Evolutionary conservation across 2,329 filamentous ascomycete genomes (phyloP).

Genomic region (Teratosphaeria gauchensis): DNA sequence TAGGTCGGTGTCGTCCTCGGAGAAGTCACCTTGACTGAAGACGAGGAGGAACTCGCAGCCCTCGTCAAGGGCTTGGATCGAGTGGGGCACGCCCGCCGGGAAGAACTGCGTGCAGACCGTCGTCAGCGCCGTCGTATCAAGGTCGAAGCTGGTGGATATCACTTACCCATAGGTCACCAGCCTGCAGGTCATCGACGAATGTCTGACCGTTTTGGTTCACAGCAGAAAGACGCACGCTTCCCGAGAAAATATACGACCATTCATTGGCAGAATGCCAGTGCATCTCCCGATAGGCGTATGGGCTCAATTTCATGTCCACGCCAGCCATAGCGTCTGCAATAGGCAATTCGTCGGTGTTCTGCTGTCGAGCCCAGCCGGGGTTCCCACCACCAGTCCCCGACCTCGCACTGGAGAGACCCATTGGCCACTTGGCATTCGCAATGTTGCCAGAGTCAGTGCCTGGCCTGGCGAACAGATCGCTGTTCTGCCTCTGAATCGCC

Average conservation of each 20-base stretch:
- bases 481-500: constrained; percentile 30
- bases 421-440: constrained; percentile 31
- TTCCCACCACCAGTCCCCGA: constrained; percentile 44
- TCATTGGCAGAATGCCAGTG: constrained; percentile 27
- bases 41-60: constrained; percentile 52
- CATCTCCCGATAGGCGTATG: constrained; percentile 25
- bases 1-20: constrained; percentile 51
- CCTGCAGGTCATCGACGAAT: not conserved
- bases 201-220: not conserved
- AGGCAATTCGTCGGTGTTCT: constrained; percentile 49
- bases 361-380: constrained; percentile 63
- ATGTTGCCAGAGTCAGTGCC: constrained; percentile 30
- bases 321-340: constrained; percentile 27
- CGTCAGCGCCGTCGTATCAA: too few relatives aligned
- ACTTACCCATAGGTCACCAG: constrained; percentile 3
- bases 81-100: constrained; percentile 18
- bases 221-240: constrained; percentile 13
- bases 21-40: constrained; percentile 50
- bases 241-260: constrained; percentile 24
- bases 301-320: constrained; percentile 31
- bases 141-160: not conserved
- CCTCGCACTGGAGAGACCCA: not conserved
- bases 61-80: constrained; percentile 28
- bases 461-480: constrained; percentile 30
- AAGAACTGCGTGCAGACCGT: constrained; percentile 6